phyloP scores from a whole-genome alignment of 768 basidiomycete species.

The Mycena sanguinolenta region DNA sequence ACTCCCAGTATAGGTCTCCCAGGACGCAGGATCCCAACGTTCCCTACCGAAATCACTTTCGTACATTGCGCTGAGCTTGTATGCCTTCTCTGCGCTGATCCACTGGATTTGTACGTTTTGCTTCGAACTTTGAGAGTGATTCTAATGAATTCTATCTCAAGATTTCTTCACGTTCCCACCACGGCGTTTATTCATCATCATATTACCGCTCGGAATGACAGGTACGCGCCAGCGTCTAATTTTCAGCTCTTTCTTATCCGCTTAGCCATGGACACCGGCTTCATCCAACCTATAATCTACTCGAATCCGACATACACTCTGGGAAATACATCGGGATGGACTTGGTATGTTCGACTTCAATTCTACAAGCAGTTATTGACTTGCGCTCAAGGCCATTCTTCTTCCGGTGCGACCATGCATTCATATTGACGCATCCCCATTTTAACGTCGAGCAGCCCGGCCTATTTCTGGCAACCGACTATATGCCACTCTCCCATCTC shows the following conservation, averaged over 20 bases:
- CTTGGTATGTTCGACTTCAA: slow-evolving; percentile 21
- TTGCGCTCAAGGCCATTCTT: slow-evolving; percentile 24
- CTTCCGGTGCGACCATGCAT: slow-evolving; percentile 20
- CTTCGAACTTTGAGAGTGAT: background rate
- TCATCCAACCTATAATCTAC: slow-evolving; percentile 15
- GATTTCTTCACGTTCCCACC: slow-evolving; percentile 11
- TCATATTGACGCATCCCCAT: background rate
- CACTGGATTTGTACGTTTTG: slow-evolving; percentile 34
- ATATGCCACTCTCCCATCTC: too few species aligned
- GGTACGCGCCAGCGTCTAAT: background rate
- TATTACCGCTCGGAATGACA: slow-evolving; percentile 37
- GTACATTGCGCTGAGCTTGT: slow-evolving; percentile 19
- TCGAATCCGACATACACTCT: slow-evolving; percentile 6
- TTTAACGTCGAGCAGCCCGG: slow-evolving; percentile 52
- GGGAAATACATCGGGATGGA: slow-evolving; percentile 20
- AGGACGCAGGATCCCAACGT: background rate
- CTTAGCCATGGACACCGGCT: slow-evolving; percentile 24
- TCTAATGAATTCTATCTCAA: background rate
- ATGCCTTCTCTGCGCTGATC: slow-evolving; percentile 19
- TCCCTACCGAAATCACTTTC: slow-evolving; percentile 21
- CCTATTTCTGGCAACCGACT: slow-evolving; percentile 67
- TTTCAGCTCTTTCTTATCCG: background rate
- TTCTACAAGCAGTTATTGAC: background rate
- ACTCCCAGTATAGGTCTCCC: too few species aligned
- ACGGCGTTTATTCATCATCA: slow-evolving; percentile 29